Base-by-base conservation (phyloP, 352 stramenopile species). In the Pythium monospermum region DNA sequence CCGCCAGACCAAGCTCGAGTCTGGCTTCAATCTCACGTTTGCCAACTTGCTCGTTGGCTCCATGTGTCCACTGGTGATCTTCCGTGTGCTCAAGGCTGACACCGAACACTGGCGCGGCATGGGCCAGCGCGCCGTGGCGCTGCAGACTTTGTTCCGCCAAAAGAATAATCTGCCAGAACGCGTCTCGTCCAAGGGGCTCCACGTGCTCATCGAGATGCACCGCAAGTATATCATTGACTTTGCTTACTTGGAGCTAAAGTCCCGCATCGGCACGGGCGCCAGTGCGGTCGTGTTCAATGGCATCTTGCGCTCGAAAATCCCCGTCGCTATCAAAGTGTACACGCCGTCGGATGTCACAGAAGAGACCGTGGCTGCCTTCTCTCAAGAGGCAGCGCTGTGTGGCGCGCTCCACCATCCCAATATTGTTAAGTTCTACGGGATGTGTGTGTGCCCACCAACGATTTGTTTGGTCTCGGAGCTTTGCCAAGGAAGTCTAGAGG, bases 251-350 rank as follows among this genome's bases (percentile, higher is more conserved):
- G 52, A 73, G 13, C 32, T 80, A 5, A 58, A 55, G n/a, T 45
- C 63, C 27, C 59, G 55, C n/a, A 73, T 80, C 28, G 66, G 66
- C 22, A 44, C 56, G 4, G 76, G 73, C 4, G 53, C 61, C 31
- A 58, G 41, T 26, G 70, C 76, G 1, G 57, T 76, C 0, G 76
- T 87, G 11, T 87, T 83, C 57, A 75, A 75, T 3, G 77, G 75
- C 8, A 40, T 76, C 3, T 51, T 88, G 6, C 62, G 69, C 22
- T 76, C 62, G 5, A 61, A 49, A 26, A 79, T 58, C 2, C 56
- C 75, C 1, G 74, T 86, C 7, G 74, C 77, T 21, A 63, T 85
- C 22, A 85, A 87, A 47, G 72, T 87, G 25, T 85, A 84, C 66
- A 81, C 76, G 13, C 76, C 73, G 6, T 65, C 46, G 1, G 73